Base-by-base conservation (phyloP, 352 stramenopile genomes). In the Phytophthora pini region DNA sequence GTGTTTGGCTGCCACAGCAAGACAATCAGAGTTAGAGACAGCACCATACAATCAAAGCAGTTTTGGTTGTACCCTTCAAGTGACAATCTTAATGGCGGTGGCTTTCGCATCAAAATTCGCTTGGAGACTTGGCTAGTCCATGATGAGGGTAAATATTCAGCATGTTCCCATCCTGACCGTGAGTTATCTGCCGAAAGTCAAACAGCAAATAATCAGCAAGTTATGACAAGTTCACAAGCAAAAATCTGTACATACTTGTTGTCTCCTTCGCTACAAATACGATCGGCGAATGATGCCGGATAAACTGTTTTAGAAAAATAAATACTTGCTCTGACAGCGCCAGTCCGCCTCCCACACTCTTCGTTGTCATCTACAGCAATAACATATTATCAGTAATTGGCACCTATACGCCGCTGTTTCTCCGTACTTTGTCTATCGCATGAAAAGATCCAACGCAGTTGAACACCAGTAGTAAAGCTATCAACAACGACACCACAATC, bases 91-190 rank as follows among this genome's bases (percentile, higher is more conserved):
- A 13, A 17, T 15, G 26, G 41, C 40, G 12, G 17, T 6, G 27
- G 52, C 40, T 51, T 55, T 32, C 77, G 80, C 27, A 92, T 61
- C 43, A 87, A 49, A 31, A 92, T 86, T n/a, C 82, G 63, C 59
- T 87, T 90, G 15, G 70, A 76, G 10, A 92, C 84, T 65, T 90
- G 82, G 10, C 59, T 80, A 11, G 70, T 82, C 84, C 84, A 92
- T 7, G 78, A 88, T 24, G 80, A 80, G 20, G 81, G 84, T 61
- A 92, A 64, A 41, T 69, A 86, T 54, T 92, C 83, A 10, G 68
- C 34, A 41, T 72, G 59, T 2, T 90, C 83, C 80, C 80, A 90
- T 3, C 54, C 40, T 20, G 56, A 63, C 41, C 72, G 51, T 4
- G n/a, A 22, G 40, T 32, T 72, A 51, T 66, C 72, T 72, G 36